A percentile compares a stretch with the other conserved stretches of the same genome.
These are phyloP conservation scores for Lecanoromycetidae sp. DNA, from an alignment of 2,329 filamentous ascomycete species.

Conservation along the genomic window DNA sequence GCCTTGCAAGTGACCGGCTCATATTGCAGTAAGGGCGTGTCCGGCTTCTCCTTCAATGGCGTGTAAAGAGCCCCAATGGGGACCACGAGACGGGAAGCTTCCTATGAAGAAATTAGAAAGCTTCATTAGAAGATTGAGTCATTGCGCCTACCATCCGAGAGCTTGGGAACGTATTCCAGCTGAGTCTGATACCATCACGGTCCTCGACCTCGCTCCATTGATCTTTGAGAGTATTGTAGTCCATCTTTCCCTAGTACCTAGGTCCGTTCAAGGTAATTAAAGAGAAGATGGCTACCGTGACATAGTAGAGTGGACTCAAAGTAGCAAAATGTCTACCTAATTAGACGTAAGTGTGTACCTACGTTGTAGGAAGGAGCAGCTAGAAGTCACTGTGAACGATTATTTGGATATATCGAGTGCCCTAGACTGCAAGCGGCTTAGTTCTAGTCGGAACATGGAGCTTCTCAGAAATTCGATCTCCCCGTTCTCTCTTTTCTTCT, in stretches of 20 bases:
- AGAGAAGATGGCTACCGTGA: not conserved
- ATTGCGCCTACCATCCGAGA: slow-evolving; percentile 68
- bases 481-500: slow-evolving; percentile 17
- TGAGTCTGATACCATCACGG: slow-evolving; percentile 85
- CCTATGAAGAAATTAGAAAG: slow-evolving; percentile 40
- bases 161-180: slow-evolving; percentile 98
- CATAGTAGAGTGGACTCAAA: slow-evolving; percentile 3
- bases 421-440: not conserved
- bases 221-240: slow-evolving; percentile 87
- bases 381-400: not conserved
- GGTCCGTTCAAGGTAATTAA: not conserved
- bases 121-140: slow-evolving; percentile 21
- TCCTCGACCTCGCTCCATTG: slow-evolving; percentile 96
- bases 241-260: slow-evolving; percentile 46
- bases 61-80: slow-evolving; percentile 95
- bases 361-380: not conserved
- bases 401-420: not conserved
- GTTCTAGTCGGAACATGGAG: too few species aligned
- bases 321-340: slow-evolving; percentile 10
- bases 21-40: slow-evolving; percentile 81
- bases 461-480: too few species aligned
- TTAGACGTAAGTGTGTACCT: not conserved
- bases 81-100: slow-evolving; percentile 87
- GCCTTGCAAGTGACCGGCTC: slow-evolving; percentile 95
- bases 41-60: slow-evolving; percentile 84